Evolutionary conservation across 2,329 filamentous ascomycete species (phyloP).

Genomic region (Penicillium sp.): DNA sequence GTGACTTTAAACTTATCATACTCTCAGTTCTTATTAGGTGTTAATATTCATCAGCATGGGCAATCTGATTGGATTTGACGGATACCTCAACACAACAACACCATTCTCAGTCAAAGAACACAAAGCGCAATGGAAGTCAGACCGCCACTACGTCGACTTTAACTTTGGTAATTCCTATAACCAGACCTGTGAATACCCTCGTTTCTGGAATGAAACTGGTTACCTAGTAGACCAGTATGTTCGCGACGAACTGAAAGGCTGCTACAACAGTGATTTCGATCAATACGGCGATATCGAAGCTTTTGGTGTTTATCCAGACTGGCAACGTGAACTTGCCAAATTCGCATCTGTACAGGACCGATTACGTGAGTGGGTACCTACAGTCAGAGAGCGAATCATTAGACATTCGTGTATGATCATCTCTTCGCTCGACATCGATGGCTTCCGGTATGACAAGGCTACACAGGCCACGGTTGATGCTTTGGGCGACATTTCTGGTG

Average conservation of each 20-base stretch:
- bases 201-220: slow-evolving; percentile 63
- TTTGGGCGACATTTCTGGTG: slow-evolving; percentile 57
- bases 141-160: slow-evolving; percentile 61
- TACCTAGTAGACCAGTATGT: slow-evolving; percentile 51
- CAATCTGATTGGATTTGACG: slow-evolving; percentile 63
- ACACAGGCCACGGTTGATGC: slow-evolving; percentile 64
- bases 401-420: slow-evolving; percentile 66
- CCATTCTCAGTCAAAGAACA: slow-evolving; percentile 59
- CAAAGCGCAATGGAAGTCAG: slow-evolving; percentile 57
- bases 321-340: slow-evolving; percentile 64
- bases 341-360: slow-evolving; percentile 69
- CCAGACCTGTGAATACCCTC: slow-evolving; percentile 57
- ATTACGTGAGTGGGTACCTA: slow-evolving; percentile 63
- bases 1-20: slow-evolving; percentile 17
- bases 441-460: slow-evolving; percentile 67
- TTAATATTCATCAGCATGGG: slow-evolving; percentile 43
- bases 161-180: slow-evolving; percentile 55
- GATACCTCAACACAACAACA: slow-evolving; percentile 59
- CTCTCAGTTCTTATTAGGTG: background rate
- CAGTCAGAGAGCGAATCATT: slow-evolving; percentile 58
- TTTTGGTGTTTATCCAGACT: slow-evolving; percentile 64
- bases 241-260: slow-evolving; percentile 52
- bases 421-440: slow-evolving; percentile 64
- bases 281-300: slow-evolving; percentile 65
- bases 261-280: slow-evolving; percentile 65